phyloP scores from a whole-genome alignment of 768 basidiomycete species.

The Mycena olivaceomarginata region DNA sequence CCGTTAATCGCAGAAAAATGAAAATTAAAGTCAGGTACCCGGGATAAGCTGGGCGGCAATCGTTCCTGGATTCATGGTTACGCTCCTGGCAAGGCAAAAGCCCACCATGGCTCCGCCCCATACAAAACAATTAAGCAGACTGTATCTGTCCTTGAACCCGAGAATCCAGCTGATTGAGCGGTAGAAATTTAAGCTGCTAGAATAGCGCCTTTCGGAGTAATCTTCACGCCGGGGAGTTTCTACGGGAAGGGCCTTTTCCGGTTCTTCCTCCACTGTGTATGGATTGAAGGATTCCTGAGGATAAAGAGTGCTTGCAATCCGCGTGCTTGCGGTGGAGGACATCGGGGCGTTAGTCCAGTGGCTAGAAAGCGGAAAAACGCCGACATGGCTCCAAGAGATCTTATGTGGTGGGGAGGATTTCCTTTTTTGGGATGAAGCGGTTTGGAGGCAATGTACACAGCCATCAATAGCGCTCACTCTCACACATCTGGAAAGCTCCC shows the following conservation, averaged over 20 bases:
- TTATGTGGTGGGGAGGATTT: background rate
- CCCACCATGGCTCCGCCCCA: slow-evolving; percentile 53
- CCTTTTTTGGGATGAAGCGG: background rate
- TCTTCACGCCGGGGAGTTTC: slow-evolving; percentile 1
- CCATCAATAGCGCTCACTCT: background rate
- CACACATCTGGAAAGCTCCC: background rate
- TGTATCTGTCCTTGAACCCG: slow-evolving; percentile 50
- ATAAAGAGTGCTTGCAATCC: slow-evolving; percentile 14
- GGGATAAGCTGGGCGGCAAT: slow-evolving; percentile 14
- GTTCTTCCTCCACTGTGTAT: slow-evolving; percentile 12
- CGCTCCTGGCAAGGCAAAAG: slow-evolving; percentile 47
- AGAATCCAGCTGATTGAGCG: slow-evolving; percentile 50
- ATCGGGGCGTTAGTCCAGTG: slow-evolving; percentile 5
- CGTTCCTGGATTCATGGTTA: slow-evolving; percentile 42
- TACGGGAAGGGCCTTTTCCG: slow-evolving; percentile 2
- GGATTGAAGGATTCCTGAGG: slow-evolving; percentile 16
- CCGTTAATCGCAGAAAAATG: background rate
- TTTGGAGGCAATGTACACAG: background rate
- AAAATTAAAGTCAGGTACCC: slow-evolving; percentile 16
- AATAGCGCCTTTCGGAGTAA: background rate
- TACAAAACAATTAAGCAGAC: slow-evolving; percentile 48
- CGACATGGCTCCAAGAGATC: background rate
- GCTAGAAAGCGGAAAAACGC: background rate
- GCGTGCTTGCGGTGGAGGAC: slow-evolving; percentile 25
- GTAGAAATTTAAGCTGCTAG: slow-evolving; percentile 37